phyloP scores from a whole-genome alignment of 768 basidiomycete genomes.

The Lactifluus piperatus region DNA sequence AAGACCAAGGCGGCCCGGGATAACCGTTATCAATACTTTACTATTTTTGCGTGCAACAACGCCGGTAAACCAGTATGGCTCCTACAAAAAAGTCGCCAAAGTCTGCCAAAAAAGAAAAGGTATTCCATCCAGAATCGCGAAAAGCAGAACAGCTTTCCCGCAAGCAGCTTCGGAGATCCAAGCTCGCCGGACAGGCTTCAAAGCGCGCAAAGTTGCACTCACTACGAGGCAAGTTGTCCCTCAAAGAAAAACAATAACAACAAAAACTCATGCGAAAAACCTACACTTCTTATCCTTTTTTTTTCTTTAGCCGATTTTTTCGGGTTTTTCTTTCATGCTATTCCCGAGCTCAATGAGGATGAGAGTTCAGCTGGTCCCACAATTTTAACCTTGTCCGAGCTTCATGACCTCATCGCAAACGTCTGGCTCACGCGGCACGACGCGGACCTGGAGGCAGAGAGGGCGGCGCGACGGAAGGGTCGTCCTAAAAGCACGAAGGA shows the following conservation, averaged over 20 bases:
- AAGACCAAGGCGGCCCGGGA: slow-evolving; percentile 1
- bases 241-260: background rate
- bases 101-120: slow-evolving; percentile 55
- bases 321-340: slow-evolving; percentile 65
- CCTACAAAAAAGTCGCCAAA: slow-evolving; percentile 11
- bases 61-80: slow-evolving; percentile 1
- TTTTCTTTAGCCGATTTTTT: slow-evolving; percentile 51
- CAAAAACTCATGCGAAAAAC: background rate
- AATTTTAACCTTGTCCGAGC: slow-evolving; percentile 49
- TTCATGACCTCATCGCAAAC: slow-evolving; percentile 56
- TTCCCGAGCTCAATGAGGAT: slow-evolving; percentile 38
- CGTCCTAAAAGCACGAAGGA: slow-evolving; percentile 67
- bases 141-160: slow-evolving; percentile 73
- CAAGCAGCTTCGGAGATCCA: slow-evolving; percentile 57
- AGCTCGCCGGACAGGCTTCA: slow-evolving; percentile 45
- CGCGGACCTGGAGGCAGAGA: slow-evolving; percentile 53
- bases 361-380: background rate
- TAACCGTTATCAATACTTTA: background rate
- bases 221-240: slow-evolving; percentile 36
- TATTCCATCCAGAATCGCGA: slow-evolving; percentile 76
- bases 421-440: slow-evolving; percentile 72
- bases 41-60: background rate
- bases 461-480: slow-evolving; percentile 55
- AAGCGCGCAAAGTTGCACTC: slow-evolving; percentile 52
- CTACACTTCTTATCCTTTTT: background rate